Percentiles rank a stretch among this genome's conserved stretches.
Conservation (phyloP, 768 basidiomycete genomes). For the Hemileccinum impolitum region DNA sequence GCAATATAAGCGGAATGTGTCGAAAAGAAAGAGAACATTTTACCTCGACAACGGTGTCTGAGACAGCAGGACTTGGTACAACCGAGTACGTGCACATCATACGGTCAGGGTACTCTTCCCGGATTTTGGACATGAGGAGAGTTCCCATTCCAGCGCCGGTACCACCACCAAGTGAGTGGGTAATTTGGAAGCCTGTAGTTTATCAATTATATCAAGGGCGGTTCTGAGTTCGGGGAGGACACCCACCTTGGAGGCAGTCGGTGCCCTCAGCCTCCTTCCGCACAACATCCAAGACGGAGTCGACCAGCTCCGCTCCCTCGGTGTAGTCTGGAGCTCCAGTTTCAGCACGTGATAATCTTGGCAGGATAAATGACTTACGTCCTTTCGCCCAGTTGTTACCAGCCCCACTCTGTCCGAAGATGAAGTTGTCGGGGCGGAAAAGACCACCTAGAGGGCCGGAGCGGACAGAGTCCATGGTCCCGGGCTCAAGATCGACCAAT, state of each 20-base stretch:
- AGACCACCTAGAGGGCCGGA: slow-evolving; percentile 86
- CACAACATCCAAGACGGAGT: slow-evolving; percentile 96
- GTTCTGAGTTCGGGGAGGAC: slow-evolving; percentile 1
- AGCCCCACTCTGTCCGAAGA: slow-evolving; percentile 96
- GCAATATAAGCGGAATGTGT: not conserved
- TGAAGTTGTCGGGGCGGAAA: slow-evolving; percentile 98
- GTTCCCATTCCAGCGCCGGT: slow-evolving; percentile 99
- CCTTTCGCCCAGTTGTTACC: slow-evolving; percentile 99
- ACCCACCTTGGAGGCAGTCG: slow-evolving; percentile 90
- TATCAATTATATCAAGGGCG: slow-evolving; percentile 4
- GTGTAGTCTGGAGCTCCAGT: slow-evolving; percentile 56
- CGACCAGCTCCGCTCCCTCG: slow-evolving; percentile 97
- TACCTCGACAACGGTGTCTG: slow-evolving; percentile 97
- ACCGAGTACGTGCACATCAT: slow-evolving; percentile 99
- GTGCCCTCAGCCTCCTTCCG: slow-evolving; percentile 98
- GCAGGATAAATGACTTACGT: slow-evolving; percentile 54
- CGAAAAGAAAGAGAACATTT: slow-evolving; percentile 5
- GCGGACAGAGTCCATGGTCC: slow-evolving; percentile 92
- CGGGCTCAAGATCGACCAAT: slow-evolving; percentile 96
- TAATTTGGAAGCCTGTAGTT: slow-evolving; percentile 89
- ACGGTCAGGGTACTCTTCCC: slow-evolving; percentile 97
- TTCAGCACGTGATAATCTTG: not conserved
- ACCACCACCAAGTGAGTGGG: slow-evolving; percentile 97
- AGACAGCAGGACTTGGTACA: slow-evolving; percentile 95
- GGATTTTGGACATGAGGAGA: slow-evolving; percentile 96